These are phyloP conservation scores for Candida tallmaniae DNA, from an alignment of 805 yeast species.

Conservation along the genomic window DNA sequence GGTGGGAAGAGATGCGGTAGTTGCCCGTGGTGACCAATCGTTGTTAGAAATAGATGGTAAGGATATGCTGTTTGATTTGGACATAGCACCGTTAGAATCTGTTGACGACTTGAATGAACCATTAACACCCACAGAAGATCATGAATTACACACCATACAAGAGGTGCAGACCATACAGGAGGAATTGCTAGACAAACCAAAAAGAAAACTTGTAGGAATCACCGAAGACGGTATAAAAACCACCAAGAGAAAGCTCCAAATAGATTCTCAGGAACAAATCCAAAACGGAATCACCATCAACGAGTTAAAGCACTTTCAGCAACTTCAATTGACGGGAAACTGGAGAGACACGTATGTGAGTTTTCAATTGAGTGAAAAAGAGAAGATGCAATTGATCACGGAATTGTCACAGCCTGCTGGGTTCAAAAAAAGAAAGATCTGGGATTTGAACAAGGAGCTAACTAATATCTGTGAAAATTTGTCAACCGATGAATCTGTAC, in stretches of 20 bases:
- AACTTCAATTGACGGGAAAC: slow-evolving; percentile 16
- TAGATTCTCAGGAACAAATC: slow-evolving; percentile 44
- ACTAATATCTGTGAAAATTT: slow-evolving; percentile 7
- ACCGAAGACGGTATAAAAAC: slow-evolving; percentile 45
- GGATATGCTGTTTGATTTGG: slow-evolving; percentile 23
- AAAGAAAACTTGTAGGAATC: slow-evolving; percentile 26
- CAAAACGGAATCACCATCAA: slow-evolving; percentile 38
- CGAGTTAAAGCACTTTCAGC: slow-evolving; percentile 25
- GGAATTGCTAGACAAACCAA: slow-evolving; percentile 7
- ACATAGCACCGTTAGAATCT: slow-evolving; percentile 39
- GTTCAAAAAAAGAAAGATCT: slow-evolving; percentile 24
- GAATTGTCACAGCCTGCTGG: slow-evolving; percentile 28
- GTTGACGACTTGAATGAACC: slow-evolving; percentile 16
- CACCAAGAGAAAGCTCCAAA: slow-evolving; percentile 38
- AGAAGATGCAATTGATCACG: slow-evolving; percentile 30
- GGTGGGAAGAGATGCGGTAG: slow-evolving; percentile 43
- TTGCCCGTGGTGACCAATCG: slow-evolving; percentile 22
- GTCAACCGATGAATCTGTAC: slow-evolving; percentile 14
- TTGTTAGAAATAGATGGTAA: slow-evolving; percentile 8
- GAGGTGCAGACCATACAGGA: background rate
- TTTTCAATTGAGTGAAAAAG: slow-evolving; percentile 23
- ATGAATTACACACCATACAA: background rate
- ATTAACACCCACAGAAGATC: slow-evolving; percentile 1
- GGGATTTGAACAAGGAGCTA: slow-evolving; percentile 9
- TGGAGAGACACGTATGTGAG: slow-evolving; percentile 18